Conservation (phyloP, 257 asterid genomes). For the Scutellaria galericulata region DNA sequence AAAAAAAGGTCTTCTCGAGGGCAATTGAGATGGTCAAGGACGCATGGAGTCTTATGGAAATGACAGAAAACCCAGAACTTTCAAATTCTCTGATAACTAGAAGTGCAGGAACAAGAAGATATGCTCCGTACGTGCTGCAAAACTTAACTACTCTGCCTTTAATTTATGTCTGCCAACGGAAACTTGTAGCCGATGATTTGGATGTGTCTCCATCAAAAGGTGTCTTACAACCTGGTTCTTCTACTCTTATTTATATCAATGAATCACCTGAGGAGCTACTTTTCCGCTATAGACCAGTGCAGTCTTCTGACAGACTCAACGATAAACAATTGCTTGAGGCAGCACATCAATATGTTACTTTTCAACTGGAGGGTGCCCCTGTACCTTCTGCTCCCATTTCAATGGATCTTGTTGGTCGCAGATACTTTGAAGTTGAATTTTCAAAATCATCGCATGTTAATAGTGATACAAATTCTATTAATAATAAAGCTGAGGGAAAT, state of each 20-base stretch:
- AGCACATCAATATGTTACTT: conserved; percentile 71
- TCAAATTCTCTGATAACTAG: conserved; percentile 49
- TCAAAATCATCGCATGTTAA: conserved; percentile 63
- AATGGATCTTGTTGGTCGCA: conserved; percentile 94
- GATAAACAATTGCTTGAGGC: conserved; percentile 70
- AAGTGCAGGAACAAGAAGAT: conserved; percentile 61
- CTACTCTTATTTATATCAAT: conserved; percentile 70
- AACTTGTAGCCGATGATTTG: conserved; percentile 57
- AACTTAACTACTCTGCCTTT: conserved; percentile 89
- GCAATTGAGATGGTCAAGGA: conserved; percentile 67
- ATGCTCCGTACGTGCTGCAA: conserved; percentile 90
- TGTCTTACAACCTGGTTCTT: conserved; percentile 76
- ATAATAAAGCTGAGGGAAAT: conserved; percentile 49
- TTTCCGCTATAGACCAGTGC: conserved; percentile 62
- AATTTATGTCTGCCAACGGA: conserved; percentile 57
- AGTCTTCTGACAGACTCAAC: conserved; percentile 66
- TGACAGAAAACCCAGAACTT: conserved; percentile 46
- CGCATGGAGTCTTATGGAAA: conserved; percentile 53
- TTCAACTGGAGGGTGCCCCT: conserved; percentile 90
- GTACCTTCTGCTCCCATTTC: conserved; percentile 82
- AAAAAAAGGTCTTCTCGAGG: conserved; percentile 71
- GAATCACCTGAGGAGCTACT: conserved; percentile 77
- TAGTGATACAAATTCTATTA: conserved; percentile 42
- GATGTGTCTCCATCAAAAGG: conserved; percentile 63
- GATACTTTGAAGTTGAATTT: conserved; percentile 89